A percentile compares a stretch with the other conserved stretches of the same genome.
Conservation (phyloP, 352 stramenopile genomes). For the Phytopythium ostracodes region DNA sequence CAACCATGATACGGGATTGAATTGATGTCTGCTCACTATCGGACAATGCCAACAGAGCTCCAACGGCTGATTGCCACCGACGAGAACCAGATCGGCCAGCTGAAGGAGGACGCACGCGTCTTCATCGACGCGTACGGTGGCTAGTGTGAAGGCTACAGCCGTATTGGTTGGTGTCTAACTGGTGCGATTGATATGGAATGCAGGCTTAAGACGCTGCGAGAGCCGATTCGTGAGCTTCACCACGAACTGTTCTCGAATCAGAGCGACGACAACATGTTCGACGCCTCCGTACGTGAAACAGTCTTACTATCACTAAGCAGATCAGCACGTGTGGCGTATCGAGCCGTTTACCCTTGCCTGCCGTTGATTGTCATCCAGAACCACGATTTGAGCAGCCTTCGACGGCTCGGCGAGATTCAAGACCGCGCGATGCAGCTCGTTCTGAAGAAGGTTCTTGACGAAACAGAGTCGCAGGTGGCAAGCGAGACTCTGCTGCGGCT, state of each 20-base stretch:
- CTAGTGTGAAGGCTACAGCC: not conserved
- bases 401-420: conserved; percentile 51
- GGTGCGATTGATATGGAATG: not conserved
- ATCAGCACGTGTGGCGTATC: too few relatives aligned
- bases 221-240: conserved; percentile 54
- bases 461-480: conserved; percentile 21
- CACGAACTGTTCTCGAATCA: conserved; percentile 43
- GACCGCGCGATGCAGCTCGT: conserved; percentile 66
- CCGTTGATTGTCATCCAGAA: conserved; percentile 16
- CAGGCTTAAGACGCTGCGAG: conserved; percentile 45
- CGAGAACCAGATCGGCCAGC: conserved; percentile 42
- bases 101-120: conserved; percentile 37
- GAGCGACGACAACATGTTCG: conserved; percentile 28
- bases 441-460: conserved; percentile 48
- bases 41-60: conserved; percentile 23
- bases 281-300: conserved; percentile 25
- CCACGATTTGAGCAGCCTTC: conserved; percentile 36
- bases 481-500: conserved; percentile 51
- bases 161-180: not conserved
- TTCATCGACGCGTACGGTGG: conserved; percentile 45
- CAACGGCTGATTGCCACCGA: conserved; percentile 45
- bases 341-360: too few relatives aligned
- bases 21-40: too few relatives aligned
- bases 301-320: not conserved
- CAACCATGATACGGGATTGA: too few relatives aligned